phyloP scores from a whole-genome alignment of 495 filamentous ascomycete species.

The Neurospora sp. region DNA sequence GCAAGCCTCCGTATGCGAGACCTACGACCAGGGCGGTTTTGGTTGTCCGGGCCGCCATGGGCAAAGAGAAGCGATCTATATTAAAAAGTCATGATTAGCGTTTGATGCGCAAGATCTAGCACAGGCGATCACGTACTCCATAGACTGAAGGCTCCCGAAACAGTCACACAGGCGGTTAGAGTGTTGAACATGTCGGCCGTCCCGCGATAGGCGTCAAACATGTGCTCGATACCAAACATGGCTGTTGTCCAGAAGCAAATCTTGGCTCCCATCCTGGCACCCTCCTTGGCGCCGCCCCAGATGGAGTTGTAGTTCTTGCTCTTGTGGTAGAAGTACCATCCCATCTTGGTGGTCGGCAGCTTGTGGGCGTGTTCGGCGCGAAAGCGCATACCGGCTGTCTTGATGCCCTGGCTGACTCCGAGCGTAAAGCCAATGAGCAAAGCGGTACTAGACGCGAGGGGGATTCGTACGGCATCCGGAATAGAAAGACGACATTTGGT shows the following conservation, averaged over 20 bases:
- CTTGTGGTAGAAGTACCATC: conserved; percentile 97
- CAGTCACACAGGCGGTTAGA: conserved; percentile 66
- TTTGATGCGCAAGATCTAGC: neutral
- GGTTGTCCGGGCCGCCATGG: conserved; percentile 73
- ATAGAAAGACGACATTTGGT: conserved; percentile 50
- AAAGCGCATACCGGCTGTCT: conserved; percentile 66
- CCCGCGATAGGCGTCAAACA: conserved; percentile 67
- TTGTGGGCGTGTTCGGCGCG: conserved; percentile 90
- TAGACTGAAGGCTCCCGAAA: conserved; percentile 77
- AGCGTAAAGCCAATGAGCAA: conserved; percentile 57
- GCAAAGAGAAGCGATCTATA: conserved; percentile 69
- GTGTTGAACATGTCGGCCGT: conserved; percentile 64
- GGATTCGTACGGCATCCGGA: conserved; percentile 47
- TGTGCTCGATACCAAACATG: conserved; percentile 72
- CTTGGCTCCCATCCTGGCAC: conserved; percentile 61
- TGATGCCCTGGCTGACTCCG: conserved; percentile 62
- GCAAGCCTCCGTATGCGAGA: conserved; percentile 67
- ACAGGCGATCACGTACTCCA: conserved; percentile 51
- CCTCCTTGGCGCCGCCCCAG: conserved; percentile 65
- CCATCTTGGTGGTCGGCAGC: conserved; percentile 64
- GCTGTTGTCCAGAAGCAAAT: conserved; percentile 54
- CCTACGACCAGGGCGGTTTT: conserved; percentile 70
- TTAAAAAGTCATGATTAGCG: conserved; percentile 6
- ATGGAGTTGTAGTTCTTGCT: conserved; percentile 84
- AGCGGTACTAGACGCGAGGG: conserved; percentile 45